These are phyloP conservation scores for Furcasterigmium furcatum DNA, from an alignment of 2,329 filamentous ascomycete genomes.

Conservation along the genomic window DNA sequence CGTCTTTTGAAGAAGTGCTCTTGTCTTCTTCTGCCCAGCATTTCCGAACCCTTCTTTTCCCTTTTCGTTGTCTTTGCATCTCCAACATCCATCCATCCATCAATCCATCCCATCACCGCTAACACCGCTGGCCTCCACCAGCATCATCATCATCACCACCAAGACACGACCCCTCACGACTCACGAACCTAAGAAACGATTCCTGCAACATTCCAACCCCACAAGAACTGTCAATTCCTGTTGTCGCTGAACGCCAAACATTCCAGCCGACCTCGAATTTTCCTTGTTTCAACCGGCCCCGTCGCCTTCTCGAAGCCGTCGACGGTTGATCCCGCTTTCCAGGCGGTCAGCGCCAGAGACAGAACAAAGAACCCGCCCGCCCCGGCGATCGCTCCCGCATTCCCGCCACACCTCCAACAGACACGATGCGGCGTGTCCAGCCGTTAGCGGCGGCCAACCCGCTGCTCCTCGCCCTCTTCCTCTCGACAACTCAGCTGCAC, in stretches of 20 bases:
- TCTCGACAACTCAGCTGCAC: conserved; percentile 27
- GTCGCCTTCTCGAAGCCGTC: too few relatives aligned
- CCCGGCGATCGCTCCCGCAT: too few relatives aligned
- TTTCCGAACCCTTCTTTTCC: background rate
- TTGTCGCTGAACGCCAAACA: background rate
- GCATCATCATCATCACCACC: too few relatives aligned
- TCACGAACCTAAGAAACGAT: too few relatives aligned
- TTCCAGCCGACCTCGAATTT: too few relatives aligned
- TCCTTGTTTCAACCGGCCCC: too few relatives aligned
- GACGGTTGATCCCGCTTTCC: background rate
- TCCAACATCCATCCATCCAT: too few relatives aligned
- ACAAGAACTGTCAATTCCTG: background rate
- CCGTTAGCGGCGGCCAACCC: background rate
- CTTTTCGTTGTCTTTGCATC: background rate
- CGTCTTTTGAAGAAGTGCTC: conserved; percentile 6
- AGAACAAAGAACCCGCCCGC: background rate
- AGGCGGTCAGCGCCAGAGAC: background rate
- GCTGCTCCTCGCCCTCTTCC: conserved; percentile 25
- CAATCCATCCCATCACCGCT: too few relatives aligned
- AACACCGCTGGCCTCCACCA: too few relatives aligned
- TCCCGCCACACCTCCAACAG: too few relatives aligned
- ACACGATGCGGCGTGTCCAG: conserved; percentile 15
- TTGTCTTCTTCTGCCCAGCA: background rate
- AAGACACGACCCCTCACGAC: too few relatives aligned
- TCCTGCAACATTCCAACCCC: conserved; percentile 6